Base-by-base conservation (phyloP, 2,329 filamentous ascomycete genomes). In the Cladosporium velox region DNA sequence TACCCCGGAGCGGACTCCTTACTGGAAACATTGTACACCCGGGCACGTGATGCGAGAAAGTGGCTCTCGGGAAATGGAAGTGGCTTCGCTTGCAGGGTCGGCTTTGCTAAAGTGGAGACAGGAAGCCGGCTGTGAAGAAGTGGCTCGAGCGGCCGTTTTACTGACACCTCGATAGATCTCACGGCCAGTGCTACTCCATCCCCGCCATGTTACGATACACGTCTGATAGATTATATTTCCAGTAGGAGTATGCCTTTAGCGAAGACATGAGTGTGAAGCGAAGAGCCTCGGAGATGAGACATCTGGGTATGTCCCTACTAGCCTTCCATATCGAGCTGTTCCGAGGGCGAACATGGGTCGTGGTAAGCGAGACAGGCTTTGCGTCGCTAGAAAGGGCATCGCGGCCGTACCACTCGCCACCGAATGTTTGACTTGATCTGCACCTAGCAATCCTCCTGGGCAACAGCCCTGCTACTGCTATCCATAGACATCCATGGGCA, bases 381-480 rank as follows among this genome's bases (percentile, higher is more conserved):
- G 28, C 57, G 32, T 57, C 62, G 62, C 62, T 57, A 67, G 59
- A 61, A 49, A 52, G 18, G 47, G 30, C 41, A 18, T 52, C 58
- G 44, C 34, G 66, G 35, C 58, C 14, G 28, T 30, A 30, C 51
- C 38, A 21, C 52, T 28, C 49, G 30, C 61, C 34, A 62, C 24
- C 7, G 32, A 59, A 52, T 58, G 44, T 65, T 52, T 38, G 62
- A 62, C 54, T 28, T 59, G 66, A 65, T 67, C 62, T 62, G 57
- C 62, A 59, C 65, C 63, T 65, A 67, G 62, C 18, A 65, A n/a
- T 52, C n/a, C 34, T 61, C 57, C 38, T 49, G 21, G 10, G 28
- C n/a, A 60, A 14, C 54, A 59, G 11, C 38, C 49, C 12, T 66
- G 47, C 30, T 38, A 44, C 12, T 64, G 47, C 30, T 49, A 44